Base-by-base conservation (phyloP, 2,329 filamentous ascomycete genomes). In the Delphinella strobiligena region DNA sequence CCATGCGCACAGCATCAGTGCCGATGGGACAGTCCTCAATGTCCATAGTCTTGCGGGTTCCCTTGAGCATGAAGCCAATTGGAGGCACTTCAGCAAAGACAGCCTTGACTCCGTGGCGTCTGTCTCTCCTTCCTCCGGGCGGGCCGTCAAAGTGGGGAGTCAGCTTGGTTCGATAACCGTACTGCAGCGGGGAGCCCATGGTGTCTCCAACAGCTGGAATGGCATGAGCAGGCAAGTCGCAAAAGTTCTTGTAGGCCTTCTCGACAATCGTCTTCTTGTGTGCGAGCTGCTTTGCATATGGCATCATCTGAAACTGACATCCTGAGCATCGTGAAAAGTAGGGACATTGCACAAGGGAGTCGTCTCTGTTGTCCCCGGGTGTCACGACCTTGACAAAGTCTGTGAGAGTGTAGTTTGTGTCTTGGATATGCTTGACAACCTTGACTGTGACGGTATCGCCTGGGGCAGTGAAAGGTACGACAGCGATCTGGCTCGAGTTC, bases 1-100 rank as follows among this genome's bases (percentile, higher is more conserved):
- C 91, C 48, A 74, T 69, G 18, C 85, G 74, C 12, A 98, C 81
- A 29, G 83, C 82, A 19, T 84, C 78, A 2, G 91, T 98, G 37
- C 84, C 91, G 45, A 98, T 93, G 4, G 91, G 91, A 51, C 91
- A 98, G 57, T 96, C 88, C 59, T 98, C 91, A 47, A 98, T 96
- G 55, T 98, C 91, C 46, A 98, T 67, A 3, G 88, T 88, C 45
- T 71, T 71, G 41, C 80, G 72, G 35, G 74, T 75, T n/a, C 83
- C 84, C 61, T 95, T 96, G 46, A 73, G 70, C 71, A 86, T 91
- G 64, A 93, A 98, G 7, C 91, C 91, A 50, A 96, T 85, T 2
- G 81, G 73, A 0, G 91, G 91, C 3, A 82, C 71, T 41, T 71
- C 67, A 11, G 71, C 62, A 50, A 83, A 82, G 38, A 62, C 64